Evolutionary conservation across 345 rosid genomes (phyloP).

Genomic region (Euphorbia pulcherrima): DNA sequence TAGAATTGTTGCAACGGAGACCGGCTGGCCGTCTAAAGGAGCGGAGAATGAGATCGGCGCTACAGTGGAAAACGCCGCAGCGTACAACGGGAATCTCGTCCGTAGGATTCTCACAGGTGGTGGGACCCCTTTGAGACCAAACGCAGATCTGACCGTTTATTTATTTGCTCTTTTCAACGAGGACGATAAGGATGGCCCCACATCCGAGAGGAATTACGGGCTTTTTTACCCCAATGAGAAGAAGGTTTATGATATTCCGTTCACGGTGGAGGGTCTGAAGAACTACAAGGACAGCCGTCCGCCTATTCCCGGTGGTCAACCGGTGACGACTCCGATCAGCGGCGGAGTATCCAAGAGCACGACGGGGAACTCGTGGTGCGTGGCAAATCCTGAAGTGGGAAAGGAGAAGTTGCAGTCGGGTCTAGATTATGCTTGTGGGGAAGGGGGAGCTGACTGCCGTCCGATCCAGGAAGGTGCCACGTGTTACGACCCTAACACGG

Average conservation of each 20-base stretch:
- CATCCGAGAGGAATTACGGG: constrained; percentile 89
- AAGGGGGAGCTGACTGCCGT: constrained; percentile 85
- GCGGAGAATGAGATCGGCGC: constrained; percentile 81
- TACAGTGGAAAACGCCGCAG: constrained; percentile 57
- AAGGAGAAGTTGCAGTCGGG: constrained; percentile 53
- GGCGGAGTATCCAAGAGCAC: constrained; percentile 22
- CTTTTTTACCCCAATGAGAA: constrained; percentile 74
- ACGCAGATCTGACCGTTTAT: constrained; percentile 82
- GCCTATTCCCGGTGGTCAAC: too few species aligned
- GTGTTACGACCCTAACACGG: constrained; percentile 56
- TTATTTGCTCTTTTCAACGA: constrained; percentile 93
- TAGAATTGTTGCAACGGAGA: constrained; percentile 67
- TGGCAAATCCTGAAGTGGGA: constrained; percentile 44
- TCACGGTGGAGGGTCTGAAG: constrained; percentile 56
- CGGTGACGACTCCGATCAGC: constrained; percentile 14
- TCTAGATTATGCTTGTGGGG: constrained; percentile 77
- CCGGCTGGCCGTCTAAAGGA: constrained; percentile 96
- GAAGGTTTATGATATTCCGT: constrained; percentile 80
- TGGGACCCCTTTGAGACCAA: constrained; percentile 77
- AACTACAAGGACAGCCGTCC: constrained; percentile 19
- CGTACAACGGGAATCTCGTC: constrained; percentile 87
- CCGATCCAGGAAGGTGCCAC: constrained; percentile 69
- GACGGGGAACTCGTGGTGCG: constrained; percentile 73
- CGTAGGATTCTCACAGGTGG: constrained; percentile 73
- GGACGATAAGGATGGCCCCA: constrained; percentile 68